Evolutionary conservation across 805 yeast species (phyloP), one percentile per base, ranked within the genome.

Genomic region (Spathaspora passalidarum): DNA sequence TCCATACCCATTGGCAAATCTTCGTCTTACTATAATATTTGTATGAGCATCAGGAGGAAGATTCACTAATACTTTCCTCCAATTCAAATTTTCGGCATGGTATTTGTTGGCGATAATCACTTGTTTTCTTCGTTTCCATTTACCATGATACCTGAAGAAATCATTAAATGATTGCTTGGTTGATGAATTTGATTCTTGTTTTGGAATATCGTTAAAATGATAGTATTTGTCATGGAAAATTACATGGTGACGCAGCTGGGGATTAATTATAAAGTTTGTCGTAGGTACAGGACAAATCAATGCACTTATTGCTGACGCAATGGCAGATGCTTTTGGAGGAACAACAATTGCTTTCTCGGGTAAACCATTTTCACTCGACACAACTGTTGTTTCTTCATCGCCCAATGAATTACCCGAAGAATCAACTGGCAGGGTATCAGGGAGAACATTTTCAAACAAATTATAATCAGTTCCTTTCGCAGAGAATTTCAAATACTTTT

Each of bases 31-130:
- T 3, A 69, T 59, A 5, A 72, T 72, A 49, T 72, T 72, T 51
- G 71, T 72, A 52, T 72, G 78, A 2, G 78, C 75, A 55, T 72
- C 78, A 1, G 76, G 75, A 0, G 75, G 76, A 17, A 72, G 56
- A 43, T 62, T 60, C 2, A 72, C 76, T 49, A 72, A 56, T 11
- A 72, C 68, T 49, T 72, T 72, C n/a, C 78, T 60, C 78, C 78
- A 72, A 40, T 56, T 64, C 48, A 72, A 54, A 5, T 55, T 54
- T 8, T 60, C 60, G 7, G 62, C 48, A 45, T 72, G 78, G 50
- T 71, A 72, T 54, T 66, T 68, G 34, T 66, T 59, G 3, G 76
- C 78, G 19, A 72, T 71, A 29, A 52, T 59, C 20, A 67, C 73
- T 53, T 72, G 76, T 48, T 69, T 70, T 38, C 62, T 56, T 44